Conservation (phyloP, 2,329 filamentous ascomycete species). For the Coccinonectria pachysandricola region DNA sequence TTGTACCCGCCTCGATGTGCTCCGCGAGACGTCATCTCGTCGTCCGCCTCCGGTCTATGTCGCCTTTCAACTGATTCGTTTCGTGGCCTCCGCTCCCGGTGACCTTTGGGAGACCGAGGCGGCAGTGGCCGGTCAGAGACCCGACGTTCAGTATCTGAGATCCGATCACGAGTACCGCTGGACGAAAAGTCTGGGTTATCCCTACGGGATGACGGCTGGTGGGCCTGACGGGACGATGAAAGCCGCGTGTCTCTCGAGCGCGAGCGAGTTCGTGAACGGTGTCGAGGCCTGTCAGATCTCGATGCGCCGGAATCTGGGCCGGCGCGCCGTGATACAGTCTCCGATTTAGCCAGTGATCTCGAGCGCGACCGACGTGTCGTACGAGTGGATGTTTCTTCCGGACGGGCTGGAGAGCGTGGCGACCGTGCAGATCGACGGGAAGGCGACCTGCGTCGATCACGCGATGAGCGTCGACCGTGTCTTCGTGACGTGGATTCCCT, state of each 20-base stretch:
- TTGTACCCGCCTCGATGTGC: conserved; percentile 33
- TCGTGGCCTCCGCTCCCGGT: conserved; percentile 20
- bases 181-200: conserved; percentile 10
- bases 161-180: conserved; percentile 6
- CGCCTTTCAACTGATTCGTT: conserved; percentile 20
- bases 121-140: conserved; percentile 12
- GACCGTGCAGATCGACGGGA: conserved; percentile 21
- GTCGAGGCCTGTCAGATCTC: conserved; percentile 10
- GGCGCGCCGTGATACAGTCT: conserved; percentile 14
- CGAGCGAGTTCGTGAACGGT: conserved; percentile 17
- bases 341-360: conserved; percentile 17
- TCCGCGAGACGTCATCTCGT: conserved; percentile 37
- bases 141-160: conserved; percentile 12
- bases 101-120: conserved; percentile 18
- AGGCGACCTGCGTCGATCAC: conserved; percentile 21
- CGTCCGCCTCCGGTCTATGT: conserved; percentile 38
- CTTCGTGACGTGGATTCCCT: conserved; percentile 24
- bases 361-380: conserved; percentile 14
- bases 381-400: conserved; percentile 11
- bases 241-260: conserved; percentile 10
- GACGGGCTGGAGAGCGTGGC: conserved; percentile 17
- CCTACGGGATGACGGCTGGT: conserved; percentile 14
- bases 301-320: conserved; percentile 16
- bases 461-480: conserved; percentile 23
- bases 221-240: conserved; percentile 10